Evolutionary conservation across 139 green algal species (phyloP).

Genomic region (Chlamydomonas applanata): DNA sequence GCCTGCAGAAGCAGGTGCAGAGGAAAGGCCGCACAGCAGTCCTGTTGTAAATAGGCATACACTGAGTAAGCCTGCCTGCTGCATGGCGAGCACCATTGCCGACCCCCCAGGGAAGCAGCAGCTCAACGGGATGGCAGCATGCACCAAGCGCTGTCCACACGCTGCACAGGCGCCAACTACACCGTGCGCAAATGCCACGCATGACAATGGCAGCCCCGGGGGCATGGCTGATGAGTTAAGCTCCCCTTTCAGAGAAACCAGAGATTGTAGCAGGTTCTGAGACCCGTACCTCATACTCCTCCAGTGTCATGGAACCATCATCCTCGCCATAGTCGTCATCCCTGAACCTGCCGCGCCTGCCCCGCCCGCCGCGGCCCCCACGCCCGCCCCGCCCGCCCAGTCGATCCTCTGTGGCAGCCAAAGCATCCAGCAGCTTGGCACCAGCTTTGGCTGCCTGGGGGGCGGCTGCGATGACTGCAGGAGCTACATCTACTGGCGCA

Average conservation of each 20-base stretch:
- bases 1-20: background rate
- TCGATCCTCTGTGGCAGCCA: slow-evolving; percentile 21
- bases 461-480: slow-evolving; percentile 3
- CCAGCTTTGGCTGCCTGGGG: background rate
- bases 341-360: slow-evolving; percentile 15
- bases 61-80: background rate
- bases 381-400: slow-evolving; percentile 9
- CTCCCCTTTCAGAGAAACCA: background rate
- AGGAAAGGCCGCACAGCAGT: background rate
- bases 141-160: too few species aligned
- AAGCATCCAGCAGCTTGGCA: slow-evolving; percentile 33
- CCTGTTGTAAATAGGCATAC: too few species aligned
- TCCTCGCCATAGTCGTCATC: slow-evolving; percentile 33
- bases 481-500: slow-evolving; percentile 21
- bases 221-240: background rate
- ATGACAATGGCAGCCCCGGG: too few species aligned
- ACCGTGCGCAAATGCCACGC: too few species aligned
- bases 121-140: too few species aligned
- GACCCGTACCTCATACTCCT: slow-evolving; percentile 48
- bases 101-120: too few species aligned
- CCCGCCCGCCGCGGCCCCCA: slow-evolving; percentile 10
- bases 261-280: background rate
- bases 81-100: too few species aligned
- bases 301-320: slow-evolving; percentile 41
- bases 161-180: too few species aligned